phyloP scores from a whole-genome alignment of 164 flowering plant genomes.

The Magnolia sinica region DNA sequence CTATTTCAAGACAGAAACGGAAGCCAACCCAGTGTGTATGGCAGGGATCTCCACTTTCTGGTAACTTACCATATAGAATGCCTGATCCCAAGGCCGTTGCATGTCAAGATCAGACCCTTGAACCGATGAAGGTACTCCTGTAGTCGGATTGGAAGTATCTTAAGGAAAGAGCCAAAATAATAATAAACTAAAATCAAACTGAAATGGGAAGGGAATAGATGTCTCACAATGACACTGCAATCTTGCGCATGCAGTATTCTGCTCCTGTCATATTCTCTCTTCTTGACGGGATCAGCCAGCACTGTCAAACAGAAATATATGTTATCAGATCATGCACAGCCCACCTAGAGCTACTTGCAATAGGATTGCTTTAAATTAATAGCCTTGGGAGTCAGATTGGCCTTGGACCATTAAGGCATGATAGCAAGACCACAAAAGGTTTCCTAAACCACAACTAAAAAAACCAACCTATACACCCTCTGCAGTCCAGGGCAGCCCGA shows the following conservation, averaged over 20 bases:
- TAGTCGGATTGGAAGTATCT: neutral
- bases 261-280: constrained; percentile 72
- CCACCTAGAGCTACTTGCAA: neutral
- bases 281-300: constrained; percentile 68
- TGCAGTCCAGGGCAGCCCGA: too few species aligned
- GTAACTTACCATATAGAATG: constrained; percentile 54
- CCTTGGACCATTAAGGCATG: too few species aligned
- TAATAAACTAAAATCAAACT: neutral
- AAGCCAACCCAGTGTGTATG: neutral
- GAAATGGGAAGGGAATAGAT: neutral
- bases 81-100: constrained; percentile 88
- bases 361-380: too few species aligned
- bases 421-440: too few species aligned
- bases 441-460: too few species aligned
- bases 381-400: too few species aligned
- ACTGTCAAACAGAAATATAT: constrained; percentile 41
- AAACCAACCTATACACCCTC: too few species aligned
- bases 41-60: neutral
- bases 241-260: constrained; percentile 54
- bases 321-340: neutral
- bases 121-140: constrained; percentile 83
- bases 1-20: neutral
- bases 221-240: constrained; percentile 51
- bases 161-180: neutral
- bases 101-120: constrained; percentile 86